These are phyloP conservation scores for Phytophthora vignae DNA, from an alignment of 352 stramenopile species.

Conservation along the genomic window DNA sequence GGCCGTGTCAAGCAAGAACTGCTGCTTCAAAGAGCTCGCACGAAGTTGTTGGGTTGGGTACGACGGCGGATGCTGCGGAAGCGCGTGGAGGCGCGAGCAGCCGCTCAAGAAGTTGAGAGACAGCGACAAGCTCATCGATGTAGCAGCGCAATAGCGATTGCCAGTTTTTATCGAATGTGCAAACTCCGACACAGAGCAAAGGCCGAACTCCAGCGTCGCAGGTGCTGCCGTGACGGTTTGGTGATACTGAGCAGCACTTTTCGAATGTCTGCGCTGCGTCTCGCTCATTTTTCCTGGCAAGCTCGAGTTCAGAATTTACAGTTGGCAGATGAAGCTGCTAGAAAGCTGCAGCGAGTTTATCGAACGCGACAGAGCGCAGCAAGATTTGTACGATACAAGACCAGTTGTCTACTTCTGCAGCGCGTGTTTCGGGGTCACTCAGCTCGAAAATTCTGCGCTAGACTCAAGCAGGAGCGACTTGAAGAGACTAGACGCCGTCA, in stretches of 20 bases:
- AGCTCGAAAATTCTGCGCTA: slow-evolving; percentile 4
- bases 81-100: slow-evolving; percentile 17
- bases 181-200: slow-evolving; percentile 12
- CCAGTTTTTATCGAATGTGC: slow-evolving; percentile 9
- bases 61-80: slow-evolving; percentile 20
- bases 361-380: background rate
- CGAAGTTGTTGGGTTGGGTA: slow-evolving; percentile 19
- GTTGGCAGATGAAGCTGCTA: slow-evolving; percentile 4
- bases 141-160: slow-evolving; percentile 9
- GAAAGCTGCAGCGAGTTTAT: slow-evolving; percentile 18
- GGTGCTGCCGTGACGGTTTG: slow-evolving; percentile 8
- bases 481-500: slow-evolving; percentile 1
- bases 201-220: background rate
- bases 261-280: background rate
- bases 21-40: background rate
- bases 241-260: slow-evolving; percentile 1
- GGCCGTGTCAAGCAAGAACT: slow-evolving; percentile 10
- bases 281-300: slow-evolving; percentile 11
- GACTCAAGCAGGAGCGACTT: background rate
- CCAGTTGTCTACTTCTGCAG: slow-evolving; percentile 20
- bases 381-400: background rate
- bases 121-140: slow-evolving; percentile 8
- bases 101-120: slow-evolving; percentile 3
- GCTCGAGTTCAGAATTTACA: background rate
- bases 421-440: slow-evolving; percentile 14